Evolutionary conservation across 2,329 filamentous ascomycete species (phyloP), one percentile per base, ranked within the genome.

Genomic region (Pseudocercospora eumusae): DNA sequence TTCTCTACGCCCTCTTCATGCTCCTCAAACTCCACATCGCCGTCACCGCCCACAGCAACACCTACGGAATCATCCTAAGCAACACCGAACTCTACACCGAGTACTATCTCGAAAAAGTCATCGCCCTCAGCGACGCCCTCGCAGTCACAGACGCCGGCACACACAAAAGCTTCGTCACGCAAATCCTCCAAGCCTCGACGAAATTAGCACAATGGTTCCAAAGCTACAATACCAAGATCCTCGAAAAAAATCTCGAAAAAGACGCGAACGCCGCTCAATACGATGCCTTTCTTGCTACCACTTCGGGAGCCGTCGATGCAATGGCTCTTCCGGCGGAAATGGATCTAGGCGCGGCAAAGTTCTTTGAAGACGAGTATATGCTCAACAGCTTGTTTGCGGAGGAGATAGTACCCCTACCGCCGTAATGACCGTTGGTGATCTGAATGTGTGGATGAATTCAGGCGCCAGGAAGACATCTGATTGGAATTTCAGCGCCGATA

Each of bases 11-110:
- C 5, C 53, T 65, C 3, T 56, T 62, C 47, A 56, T 62, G 3
- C 44, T 68, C 2, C 20, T 64, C 10, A 68, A 66, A 31, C 55
- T 71, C 8, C 68, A 72, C 59, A 68, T 73, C 20, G 70, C 70
- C 8, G 61, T 66, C 3, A 69, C 68, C 2, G 67, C 64, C 3
- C 59, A 60, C 13, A 68, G 69, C 15, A 72, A 69, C 60, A 67
- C 66, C 4, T 67, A 63, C 47, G 61, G 63, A 0, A 59, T 59
- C 2, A 66, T 69, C 6, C 64, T 72, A 13, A 58, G 62, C n/a
- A 57, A 58, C 1, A 63, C 63, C 28, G 67, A 72, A 13, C 44
- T 71, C 18, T 62, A 60, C 5, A 49, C 64, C 13, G 56, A 59
- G 10, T 53, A 28, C 33, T 61, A 61, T n/a, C 57, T 62, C 40